phyloP scores from a whole-genome alignment of 208 protist species.

The Acanthamoeba polyphaga region DNA sequence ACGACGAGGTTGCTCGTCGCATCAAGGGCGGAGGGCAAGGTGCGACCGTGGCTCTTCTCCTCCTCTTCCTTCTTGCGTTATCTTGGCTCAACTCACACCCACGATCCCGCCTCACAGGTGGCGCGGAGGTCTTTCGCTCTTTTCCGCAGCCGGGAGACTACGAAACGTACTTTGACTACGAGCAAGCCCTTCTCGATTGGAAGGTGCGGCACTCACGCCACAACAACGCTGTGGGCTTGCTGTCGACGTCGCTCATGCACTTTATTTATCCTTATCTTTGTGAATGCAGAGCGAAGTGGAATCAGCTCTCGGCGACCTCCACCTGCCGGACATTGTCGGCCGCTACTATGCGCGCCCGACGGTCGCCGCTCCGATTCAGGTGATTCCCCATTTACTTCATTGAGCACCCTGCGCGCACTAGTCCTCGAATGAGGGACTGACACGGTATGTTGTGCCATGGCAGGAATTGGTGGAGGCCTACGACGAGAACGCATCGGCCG shows the following conservation, averaged over 20 bases:
- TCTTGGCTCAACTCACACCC: neutral
- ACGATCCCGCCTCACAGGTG: neutral
- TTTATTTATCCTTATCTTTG: neutral
- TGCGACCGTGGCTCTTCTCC: neutral
- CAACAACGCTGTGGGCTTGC: neutral
- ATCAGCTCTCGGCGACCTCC: neutral
- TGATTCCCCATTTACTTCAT: neutral
- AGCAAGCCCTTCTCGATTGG: constrained; percentile 68
- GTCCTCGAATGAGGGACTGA: no score
- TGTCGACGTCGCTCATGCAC: neutral
- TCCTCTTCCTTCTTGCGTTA: neutral
- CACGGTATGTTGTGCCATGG: no score
- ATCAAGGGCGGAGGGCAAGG: constrained; percentile 28
- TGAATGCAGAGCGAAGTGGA: constrained; percentile 44
- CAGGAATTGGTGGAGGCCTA: constrained; percentile 70
- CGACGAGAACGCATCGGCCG: constrained; percentile 9
- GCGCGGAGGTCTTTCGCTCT: neutral
- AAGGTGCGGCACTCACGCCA: neutral
- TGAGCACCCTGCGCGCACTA: neutral
- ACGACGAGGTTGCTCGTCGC: constrained; percentile 19
- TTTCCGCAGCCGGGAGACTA: constrained; percentile 45
- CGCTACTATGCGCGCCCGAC: constrained; percentile 45
- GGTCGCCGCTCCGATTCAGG: constrained; percentile 19
- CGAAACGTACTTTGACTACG: constrained; percentile 66
- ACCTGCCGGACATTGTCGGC: constrained; percentile 62